Conservation (phyloP, 345 rosid species). For the Citrus medica region DNA sequence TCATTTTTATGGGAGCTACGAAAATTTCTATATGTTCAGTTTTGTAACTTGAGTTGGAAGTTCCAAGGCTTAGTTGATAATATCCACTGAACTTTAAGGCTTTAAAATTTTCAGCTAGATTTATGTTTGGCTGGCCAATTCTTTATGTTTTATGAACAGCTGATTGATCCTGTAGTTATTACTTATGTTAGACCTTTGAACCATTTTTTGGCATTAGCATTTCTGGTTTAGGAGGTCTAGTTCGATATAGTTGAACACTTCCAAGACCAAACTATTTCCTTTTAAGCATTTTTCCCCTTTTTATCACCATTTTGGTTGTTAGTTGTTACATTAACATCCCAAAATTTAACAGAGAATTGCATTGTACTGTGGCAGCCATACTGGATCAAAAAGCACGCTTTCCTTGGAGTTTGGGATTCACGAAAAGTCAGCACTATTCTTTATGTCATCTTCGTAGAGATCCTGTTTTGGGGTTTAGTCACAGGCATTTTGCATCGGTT, state of each 20-base stretch:
- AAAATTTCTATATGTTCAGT: not conserved
- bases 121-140: not conserved
- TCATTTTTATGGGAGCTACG: not conserved
- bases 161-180: not conserved
- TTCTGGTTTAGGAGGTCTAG: not conserved
- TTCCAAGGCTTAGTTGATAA: not conserved
- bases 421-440: slow-evolving; percentile 54
- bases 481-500: slow-evolving; percentile 53
- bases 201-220: not conserved
- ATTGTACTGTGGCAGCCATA: slow-evolving; percentile 36
- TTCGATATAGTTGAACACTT: not conserved
- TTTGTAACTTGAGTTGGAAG: not conserved
- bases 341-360: not conserved
- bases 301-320: not conserved
- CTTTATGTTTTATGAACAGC: not conserved
- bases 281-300: not conserved
- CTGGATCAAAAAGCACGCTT: slow-evolving; percentile 68
- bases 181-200: no score
- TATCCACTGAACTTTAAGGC: not conserved
- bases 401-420: slow-evolving; percentile 64
- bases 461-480: slow-evolving; percentile 65
- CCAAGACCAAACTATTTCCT: not conserved
- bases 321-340: not conserved
- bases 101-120: not conserved
- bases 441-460: slow-evolving; percentile 74